Conservation (phyloP, 139 green algal species). For the Tetraselmis striata region DNA sequence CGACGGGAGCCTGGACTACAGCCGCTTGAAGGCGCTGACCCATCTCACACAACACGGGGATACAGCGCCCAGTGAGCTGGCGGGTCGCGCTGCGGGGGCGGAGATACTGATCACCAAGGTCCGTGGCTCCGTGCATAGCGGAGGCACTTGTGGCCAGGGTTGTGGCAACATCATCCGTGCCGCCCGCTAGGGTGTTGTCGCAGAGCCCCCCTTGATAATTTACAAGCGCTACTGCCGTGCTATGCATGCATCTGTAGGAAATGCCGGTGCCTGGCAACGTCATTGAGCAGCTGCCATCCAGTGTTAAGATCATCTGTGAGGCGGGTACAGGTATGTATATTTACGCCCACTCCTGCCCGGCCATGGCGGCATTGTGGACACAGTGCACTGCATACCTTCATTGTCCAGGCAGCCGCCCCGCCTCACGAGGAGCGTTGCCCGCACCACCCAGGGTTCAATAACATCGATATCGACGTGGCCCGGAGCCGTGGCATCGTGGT, state of each 20-base stretch:
- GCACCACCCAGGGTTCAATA: slow-evolving; percentile 19
- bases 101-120: neutral
- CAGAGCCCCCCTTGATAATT: too few species aligned
- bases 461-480: slow-evolving; percentile 26
- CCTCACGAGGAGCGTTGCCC: neutral
- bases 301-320: slow-evolving; percentile 26
- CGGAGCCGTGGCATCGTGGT: slow-evolving; percentile 17
- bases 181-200: too few species aligned
- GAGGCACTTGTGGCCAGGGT: too few species aligned
- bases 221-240: too few species aligned
- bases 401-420: too few species aligned
- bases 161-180: too few species aligned
- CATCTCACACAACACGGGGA: neutral
- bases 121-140: too few species aligned
- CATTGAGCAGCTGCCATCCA: slow-evolving; percentile 1
- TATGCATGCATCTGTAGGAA: too few species aligned
- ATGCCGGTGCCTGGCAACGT: slow-evolving; percentile 8
- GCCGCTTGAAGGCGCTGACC: neutral
- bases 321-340: slow-evolving; percentile 13
- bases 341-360: neutral
- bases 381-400: neutral
- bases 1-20: slow-evolving; percentile 1
- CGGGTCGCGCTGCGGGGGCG: neutral
- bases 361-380: neutral
- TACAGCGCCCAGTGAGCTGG: neutral